Evolutionary conservation across 768 basidiomycete genomes (phyloP), one percentile per base, ranked within the genome.

Genomic region (Suillus placidus): DNA sequence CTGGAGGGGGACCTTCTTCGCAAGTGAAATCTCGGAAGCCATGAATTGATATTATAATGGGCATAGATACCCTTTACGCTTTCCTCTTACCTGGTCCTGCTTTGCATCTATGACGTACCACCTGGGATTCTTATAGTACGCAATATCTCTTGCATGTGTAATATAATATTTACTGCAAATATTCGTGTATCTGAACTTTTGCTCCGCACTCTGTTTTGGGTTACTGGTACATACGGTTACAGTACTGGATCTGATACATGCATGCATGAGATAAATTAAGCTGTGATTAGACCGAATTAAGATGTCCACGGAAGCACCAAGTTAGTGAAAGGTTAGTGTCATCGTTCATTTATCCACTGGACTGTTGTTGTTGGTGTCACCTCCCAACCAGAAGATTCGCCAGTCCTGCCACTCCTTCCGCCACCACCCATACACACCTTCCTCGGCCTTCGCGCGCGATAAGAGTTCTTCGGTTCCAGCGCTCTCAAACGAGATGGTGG

Each of bases 301-400:
- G 20, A 55, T 49, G 47, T 55, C 60, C 49, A 34, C 12, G 18
- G 30, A 14, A 35, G 14, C 14, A 18, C 14, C n/a, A 9, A 52
- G 18, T 60, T 3, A 34, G 51, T 58, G 32, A n/a, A 30, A 30
- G 26, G 26, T 12, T 1, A 57, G 57, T 77, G 37, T 78, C 77
- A 6, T 75, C 75, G 32, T 62, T 56, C 12, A 56, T 6, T 26
- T 58, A 65, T 71, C 75, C 68, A 69, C 73, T 37, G 56, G 23
- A 13, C 40, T 43, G 34, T 74, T 67, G 18, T 71, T 76, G 62
- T 63, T 77, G 43, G 73, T 76, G 69, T 78, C 79, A 26, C 91
- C 91, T 0, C 93, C 93, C 12, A 93, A 77, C 93, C 93, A 95
- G 72, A 94, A 88, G 14, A 94, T 85, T 26, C 93, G 81, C 84